Evolutionary conservation across 345 rosid genomes (phyloP).

Genomic region (Syzygium oleosum): DNA sequence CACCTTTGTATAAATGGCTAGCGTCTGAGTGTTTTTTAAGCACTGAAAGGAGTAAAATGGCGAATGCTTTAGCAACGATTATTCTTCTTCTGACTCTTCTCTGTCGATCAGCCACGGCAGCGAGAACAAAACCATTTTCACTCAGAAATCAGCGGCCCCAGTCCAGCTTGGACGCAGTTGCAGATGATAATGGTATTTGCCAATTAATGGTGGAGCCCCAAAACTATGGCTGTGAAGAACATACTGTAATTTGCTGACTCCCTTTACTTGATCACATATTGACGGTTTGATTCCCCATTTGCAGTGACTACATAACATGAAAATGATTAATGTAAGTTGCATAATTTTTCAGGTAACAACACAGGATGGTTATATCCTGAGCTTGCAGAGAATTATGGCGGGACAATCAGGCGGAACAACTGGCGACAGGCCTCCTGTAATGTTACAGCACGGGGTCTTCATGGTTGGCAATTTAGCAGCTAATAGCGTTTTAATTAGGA

Average conservation of each 20-base stretch:
- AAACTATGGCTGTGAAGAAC: slow-evolving; percentile 28
- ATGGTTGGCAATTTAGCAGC: slow-evolving; percentile 16
- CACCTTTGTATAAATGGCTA: not conserved
- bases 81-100: slow-evolving; percentile 7
- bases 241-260: slow-evolving; percentile 11
- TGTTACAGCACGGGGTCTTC: slow-evolving; percentile 44
- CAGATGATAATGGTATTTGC: slow-evolving; percentile 22
- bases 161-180: not conserved
- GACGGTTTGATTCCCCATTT: not conserved
- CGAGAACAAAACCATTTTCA: not conserved
- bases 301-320: not conserved
- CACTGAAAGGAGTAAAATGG: not conserved
- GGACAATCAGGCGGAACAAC: slow-evolving; percentile 19
- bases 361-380: slow-evolving; percentile 44
- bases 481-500: not conserved
- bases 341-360: slow-evolving; percentile 37
- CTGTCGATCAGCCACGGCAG: slow-evolving; percentile 14
- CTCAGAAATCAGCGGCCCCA: not conserved
- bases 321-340: not conserved
- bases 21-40: not conserved
- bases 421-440: slow-evolving; percentile 25
- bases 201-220: slow-evolving; percentile 18
- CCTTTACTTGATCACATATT: not conserved
- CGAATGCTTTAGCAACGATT: not conserved
- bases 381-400: slow-evolving; percentile 43